These are phyloP conservation scores for Pleurotus pulmonarius DNA, from an alignment of 768 basidiomycete genomes.

Conservation along the genomic window DNA sequence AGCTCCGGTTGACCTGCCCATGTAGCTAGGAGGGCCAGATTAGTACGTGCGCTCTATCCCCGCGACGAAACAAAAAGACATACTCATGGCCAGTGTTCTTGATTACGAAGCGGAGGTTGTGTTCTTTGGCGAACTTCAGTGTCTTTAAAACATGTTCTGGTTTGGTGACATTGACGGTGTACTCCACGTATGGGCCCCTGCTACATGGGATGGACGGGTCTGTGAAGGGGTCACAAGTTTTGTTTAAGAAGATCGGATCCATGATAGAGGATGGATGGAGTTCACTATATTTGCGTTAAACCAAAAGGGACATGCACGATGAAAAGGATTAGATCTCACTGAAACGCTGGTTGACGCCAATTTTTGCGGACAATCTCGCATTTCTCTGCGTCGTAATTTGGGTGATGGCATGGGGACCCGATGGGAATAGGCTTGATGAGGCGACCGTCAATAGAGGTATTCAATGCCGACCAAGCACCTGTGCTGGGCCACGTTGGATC, in stretches of 20 bases:
- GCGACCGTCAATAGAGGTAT: neutral
- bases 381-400: neutral
- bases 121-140: slow-evolving; percentile 29
- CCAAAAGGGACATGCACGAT: neutral
- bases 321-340: neutral
- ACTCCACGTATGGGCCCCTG: slow-evolving; percentile 16
- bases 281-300: neutral
- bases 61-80: neutral
- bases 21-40: slow-evolving; percentile 33
- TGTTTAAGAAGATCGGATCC: slow-evolving; percentile 14
- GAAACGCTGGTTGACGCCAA: neutral
- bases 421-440: slow-evolving; percentile 1
- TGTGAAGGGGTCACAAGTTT: slow-evolving; percentile 19
- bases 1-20: slow-evolving; percentile 39
- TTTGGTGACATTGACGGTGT: slow-evolving; percentile 7
- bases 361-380: neutral
- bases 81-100: slow-evolving; percentile 31
- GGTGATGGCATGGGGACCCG: slow-evolving; percentile 1
- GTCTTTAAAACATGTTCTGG: slow-evolving; percentile 14
- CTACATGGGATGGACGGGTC: slow-evolving; percentile 8
- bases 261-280: slow-evolving; percentile 15
- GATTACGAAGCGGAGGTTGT: slow-evolving; percentile 33
- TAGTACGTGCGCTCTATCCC: neutral
- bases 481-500: neutral
- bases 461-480: neutral